Evolutionary conservation across 2,329 filamentous ascomycete species (phyloP).

Genomic region (Fusarium brachygibbosum): DNA sequence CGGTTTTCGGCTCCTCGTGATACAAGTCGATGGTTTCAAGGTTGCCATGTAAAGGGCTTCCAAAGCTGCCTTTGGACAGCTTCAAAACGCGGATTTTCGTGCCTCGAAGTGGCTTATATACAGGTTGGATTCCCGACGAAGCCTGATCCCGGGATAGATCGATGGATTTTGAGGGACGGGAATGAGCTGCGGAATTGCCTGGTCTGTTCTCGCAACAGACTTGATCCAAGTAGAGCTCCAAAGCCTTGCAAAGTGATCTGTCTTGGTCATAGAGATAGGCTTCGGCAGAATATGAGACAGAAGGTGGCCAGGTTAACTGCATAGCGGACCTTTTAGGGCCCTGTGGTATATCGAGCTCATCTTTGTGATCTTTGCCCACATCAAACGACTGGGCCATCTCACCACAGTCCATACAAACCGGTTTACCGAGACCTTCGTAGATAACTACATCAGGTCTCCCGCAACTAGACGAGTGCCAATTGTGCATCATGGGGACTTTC

Average conservation of each 20-base stretch:
- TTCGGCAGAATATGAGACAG: background rate
- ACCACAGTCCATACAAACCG: constrained; percentile 1
- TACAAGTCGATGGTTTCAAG: background rate
- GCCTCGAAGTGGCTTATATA: background rate
- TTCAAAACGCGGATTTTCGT: background rate
- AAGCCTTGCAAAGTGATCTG: background rate
- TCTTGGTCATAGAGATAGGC: background rate
- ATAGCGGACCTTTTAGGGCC: background rate
- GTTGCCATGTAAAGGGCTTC: background rate
- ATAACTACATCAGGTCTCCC: background rate
- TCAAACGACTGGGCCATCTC: background rate
- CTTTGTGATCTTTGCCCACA: background rate
- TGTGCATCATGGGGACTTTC: background rate
- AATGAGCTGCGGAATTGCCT: rapidly evolving
- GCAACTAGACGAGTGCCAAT: background rate
- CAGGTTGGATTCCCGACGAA: background rate
- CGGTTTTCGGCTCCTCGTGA: rapidly evolving
- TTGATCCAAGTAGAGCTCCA: background rate
- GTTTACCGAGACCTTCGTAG: background rate
- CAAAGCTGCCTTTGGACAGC: background rate
- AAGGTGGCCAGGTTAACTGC: background rate
- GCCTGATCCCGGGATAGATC: rapidly evolving
- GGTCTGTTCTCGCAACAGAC: rapidly evolving
- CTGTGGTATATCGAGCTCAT: background rate
- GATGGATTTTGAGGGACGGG: rapidly evolving